These are phyloP conservation scores for Paratinospora sagittata DNA, from an alignment of 164 flowering plant genomes.

Conservation along the genomic window DNA sequence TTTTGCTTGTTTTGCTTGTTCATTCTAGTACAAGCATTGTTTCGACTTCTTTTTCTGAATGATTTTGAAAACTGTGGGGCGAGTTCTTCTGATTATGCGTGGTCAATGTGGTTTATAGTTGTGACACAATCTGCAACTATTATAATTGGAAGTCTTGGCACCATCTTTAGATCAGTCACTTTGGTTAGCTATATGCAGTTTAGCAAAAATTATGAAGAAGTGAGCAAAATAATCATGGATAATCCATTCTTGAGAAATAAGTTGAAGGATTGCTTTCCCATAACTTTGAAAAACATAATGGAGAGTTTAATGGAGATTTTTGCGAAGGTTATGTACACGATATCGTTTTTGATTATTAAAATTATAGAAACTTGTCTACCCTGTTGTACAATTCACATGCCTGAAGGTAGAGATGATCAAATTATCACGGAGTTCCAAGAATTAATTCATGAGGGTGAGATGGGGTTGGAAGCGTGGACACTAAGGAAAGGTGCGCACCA, in stretches of 20 bases:
- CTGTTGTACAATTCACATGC: too few species aligned
- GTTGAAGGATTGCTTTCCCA: too few species aligned
- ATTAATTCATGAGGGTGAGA: not conserved
- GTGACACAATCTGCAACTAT: not conserved
- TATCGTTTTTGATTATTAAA: too few species aligned
- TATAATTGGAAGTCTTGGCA: not conserved
- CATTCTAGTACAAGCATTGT: too few species aligned
- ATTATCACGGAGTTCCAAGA: not conserved
- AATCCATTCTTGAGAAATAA: too few species aligned
- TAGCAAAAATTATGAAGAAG: not conserved
- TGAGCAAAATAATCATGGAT: too few species aligned
- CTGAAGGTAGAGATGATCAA: not conserved
- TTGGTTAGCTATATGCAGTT: not conserved
- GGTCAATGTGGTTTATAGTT: not conserved
- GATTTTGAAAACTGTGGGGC: not conserved
- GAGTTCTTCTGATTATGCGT: not conserved
- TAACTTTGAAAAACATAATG: too few species aligned
- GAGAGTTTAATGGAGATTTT: too few species aligned
- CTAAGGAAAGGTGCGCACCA: not conserved
- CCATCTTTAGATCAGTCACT: not conserved
- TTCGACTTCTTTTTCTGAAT: not conserved
- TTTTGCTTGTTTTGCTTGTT: too few species aligned
- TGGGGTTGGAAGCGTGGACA: not conserved
- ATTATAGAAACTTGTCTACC: too few species aligned
- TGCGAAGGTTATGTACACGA: too few species aligned